Percentiles rank a stretch among this genome's conserved stretches.
These are phyloP conservation scores for Trypanosomatidae sp. DNA, from an alignment of 208 protist genomes.

Conservation along the genomic window DNA sequence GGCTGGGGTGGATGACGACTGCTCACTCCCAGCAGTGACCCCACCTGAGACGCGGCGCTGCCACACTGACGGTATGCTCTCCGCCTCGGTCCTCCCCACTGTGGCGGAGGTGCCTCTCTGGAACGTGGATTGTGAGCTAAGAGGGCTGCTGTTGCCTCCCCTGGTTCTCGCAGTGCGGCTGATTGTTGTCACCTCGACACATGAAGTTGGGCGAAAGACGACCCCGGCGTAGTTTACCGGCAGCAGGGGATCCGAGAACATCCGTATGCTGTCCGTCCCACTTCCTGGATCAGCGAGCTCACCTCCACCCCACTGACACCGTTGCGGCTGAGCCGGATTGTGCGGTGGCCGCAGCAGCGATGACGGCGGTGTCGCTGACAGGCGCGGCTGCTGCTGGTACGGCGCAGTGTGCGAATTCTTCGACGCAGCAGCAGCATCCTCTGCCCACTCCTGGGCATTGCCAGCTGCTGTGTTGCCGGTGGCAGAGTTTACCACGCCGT, in stretches of 20 bases:
- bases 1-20: background rate
- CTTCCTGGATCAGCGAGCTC: background rate
- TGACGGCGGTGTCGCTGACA: background rate
- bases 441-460: background rate
- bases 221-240: constrained; percentile 12
- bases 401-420: background rate
- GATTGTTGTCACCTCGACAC: constrained; percentile 8
- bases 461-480: background rate
- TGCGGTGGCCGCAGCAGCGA: background rate
- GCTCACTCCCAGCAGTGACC: background rate
- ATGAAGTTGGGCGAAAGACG: constrained; percentile 2
- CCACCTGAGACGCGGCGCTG: constrained; percentile 8
- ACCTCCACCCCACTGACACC: background rate
- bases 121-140: background rate
- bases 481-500: background rate
- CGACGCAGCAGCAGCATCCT: background rate
- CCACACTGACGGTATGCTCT: background rate
- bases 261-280: background rate
- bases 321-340: background rate
- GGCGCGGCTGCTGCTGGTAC: background rate
- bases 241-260: background rate
- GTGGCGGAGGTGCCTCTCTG: background rate
- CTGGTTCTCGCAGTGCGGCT: background rate
- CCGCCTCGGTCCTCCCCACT: background rate
- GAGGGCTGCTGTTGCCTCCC: background rate